Conservation (phyloP, 495 filamentous ascomycete species). For the Penicillium cinerascens region DNA sequence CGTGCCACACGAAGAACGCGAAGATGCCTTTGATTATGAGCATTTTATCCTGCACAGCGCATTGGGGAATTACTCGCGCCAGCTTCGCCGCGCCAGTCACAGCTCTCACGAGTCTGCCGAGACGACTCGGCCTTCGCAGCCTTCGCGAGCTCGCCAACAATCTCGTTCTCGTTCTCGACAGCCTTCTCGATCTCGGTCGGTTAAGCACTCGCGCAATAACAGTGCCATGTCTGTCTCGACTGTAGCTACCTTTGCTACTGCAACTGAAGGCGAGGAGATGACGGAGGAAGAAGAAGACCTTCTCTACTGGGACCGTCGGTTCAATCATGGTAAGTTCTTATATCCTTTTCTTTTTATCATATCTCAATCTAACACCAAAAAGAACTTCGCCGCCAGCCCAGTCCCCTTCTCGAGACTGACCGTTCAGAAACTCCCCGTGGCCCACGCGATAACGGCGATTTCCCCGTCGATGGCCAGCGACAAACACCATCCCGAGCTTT, state of each 20-base stretch:
- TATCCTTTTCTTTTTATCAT: background rate
- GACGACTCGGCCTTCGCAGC: constrained; percentile 54
- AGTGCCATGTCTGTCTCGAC: constrained; percentile 73
- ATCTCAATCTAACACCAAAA: background rate
- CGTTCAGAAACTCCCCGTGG: constrained; percentile 19
- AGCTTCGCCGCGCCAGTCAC: constrained; percentile 54
- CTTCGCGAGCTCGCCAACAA: background rate
- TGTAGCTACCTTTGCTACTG: constrained; percentile 78
- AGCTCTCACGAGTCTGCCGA: constrained; percentile 70
- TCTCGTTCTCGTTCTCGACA: background rate
- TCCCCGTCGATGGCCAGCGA: background rate
- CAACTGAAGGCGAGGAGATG: constrained; percentile 57
- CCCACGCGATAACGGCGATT: constrained; percentile 1
- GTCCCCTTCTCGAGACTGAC: constrained; percentile 12
- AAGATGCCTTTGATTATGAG: constrained; percentile 97
- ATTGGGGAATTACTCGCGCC: constrained; percentile 62
- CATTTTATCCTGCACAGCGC: constrained; percentile 91
- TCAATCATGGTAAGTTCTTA: constrained; percentile 35
- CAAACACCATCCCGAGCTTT: constrained; percentile 1
- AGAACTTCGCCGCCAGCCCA: constrained; percentile 31
- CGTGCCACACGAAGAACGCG: constrained; percentile 81
- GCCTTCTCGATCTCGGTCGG: constrained; percentile 5
- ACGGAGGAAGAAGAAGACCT: constrained; percentile 43
- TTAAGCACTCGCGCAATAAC: constrained; percentile 41
- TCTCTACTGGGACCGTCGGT: constrained; percentile 42